Evolutionary conservation across 768 basidiomycete genomes (phyloP).

Genomic region (Leucocoprinus birnbaumii): DNA sequence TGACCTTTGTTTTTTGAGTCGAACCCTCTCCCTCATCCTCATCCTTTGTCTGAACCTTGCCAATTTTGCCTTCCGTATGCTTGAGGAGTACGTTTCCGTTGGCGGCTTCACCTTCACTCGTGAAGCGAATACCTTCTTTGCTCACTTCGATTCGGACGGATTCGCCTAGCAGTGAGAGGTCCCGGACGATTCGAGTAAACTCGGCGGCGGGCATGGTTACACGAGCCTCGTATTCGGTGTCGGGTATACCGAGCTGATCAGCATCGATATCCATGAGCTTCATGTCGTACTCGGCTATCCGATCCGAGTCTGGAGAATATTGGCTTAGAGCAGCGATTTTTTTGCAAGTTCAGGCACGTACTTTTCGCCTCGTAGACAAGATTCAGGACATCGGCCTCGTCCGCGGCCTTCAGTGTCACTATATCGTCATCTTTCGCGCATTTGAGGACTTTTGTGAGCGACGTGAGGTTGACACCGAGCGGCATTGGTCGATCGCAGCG

Average conservation of each 20-base stretch:
- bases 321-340: background rate
- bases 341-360: conserved; percentile 38
- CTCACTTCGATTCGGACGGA: conserved; percentile 92
- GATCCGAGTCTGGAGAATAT: conserved; percentile 68
- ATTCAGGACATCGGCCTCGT: conserved; percentile 86
- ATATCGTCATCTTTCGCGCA: conserved; percentile 97
- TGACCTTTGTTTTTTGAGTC: conserved; percentile 34
- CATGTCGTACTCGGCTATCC: conserved; percentile 98
- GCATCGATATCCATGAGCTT: conserved; percentile 99
- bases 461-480: conserved; percentile 81
- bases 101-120: conserved; percentile 91
- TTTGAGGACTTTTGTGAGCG: conserved; percentile 92
- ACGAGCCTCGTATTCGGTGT: conserved; percentile 94
- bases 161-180: conserved; percentile 88
- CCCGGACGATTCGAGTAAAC: conserved; percentile 90
- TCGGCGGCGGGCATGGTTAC: conserved; percentile 85
- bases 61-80: conserved; percentile 57
- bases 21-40: conserved; percentile 36
- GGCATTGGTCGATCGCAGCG: conserved; percentile 96
- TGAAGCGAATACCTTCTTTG: conserved; percentile 94
- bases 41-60: conserved; percentile 39
- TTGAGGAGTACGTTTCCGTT: conserved; percentile 85
- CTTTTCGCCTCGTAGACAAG: conserved; percentile 90
- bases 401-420: conserved; percentile 86
- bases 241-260: conserved; percentile 92